Base-by-base conservation (phyloP, 768 basidiomycete species). In the Hygrophorus russula region DNA sequence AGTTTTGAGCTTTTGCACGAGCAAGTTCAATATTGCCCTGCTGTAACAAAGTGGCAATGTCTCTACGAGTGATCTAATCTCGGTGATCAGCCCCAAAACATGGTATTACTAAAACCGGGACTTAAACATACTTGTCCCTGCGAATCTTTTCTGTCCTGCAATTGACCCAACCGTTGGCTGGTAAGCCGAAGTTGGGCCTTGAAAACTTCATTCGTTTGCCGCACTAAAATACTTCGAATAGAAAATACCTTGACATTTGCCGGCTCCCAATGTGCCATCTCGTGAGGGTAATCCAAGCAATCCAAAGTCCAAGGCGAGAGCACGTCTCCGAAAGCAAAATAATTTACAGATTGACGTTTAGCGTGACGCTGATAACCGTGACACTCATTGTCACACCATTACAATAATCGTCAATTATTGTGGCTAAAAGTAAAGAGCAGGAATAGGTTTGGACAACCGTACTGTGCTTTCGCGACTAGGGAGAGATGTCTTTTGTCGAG, bases 81-180 rank as follows among this genome's bases (percentile, higher is more conserved):
- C 24, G 4, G 24, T 24, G 24, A 3, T 24, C 24, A 24, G 24
- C 4, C 24, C n/a, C n/a, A n/a, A 24, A 7, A 24, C 3, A 24
- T 24, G 24, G 24, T 24, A 24, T 24, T 24, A n/a, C n/a, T n/a
- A 24, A 24, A 24, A 3, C 24, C 24, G 24, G 7, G 24, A 7
- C 7, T 3, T 7, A 24, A 24, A 24, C 24, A 24, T 24, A 24
- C 24, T 29, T 68, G 70, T 2, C 69, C 71, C 53, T 78, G 69
- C 4, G 81, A 74, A 49, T 85, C 80, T 46, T 79, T 74, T 58
- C 74, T 76, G 48, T 78, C 76, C 54, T 83, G 81, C 13, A 83
- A 56, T 51, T 86, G 82, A 14, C 78, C 78, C 20, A 88, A 66
- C 40, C 70, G 69, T 49, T 82, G 78, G 36, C 74, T 73, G 6